Evolutionary conservation across 495 filamentous ascomycete genomes (phyloP).

Genomic region (Penicillium soppii): DNA sequence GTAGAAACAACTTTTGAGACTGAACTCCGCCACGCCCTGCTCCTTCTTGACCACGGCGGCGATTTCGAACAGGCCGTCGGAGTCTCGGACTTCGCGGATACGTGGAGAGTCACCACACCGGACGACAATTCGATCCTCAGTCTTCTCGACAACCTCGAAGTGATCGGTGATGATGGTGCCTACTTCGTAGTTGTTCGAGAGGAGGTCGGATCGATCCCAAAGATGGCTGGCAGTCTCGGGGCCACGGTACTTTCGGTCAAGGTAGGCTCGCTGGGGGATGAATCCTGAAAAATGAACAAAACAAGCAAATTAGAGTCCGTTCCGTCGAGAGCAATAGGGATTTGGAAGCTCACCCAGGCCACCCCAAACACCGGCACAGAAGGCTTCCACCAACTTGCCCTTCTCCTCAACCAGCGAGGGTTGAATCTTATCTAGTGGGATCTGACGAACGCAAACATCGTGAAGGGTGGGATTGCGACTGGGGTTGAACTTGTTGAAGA

Average conservation of each 20-base stretch:
- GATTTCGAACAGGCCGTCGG: constrained; percentile 72
- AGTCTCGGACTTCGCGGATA: constrained; percentile 52
- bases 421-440: constrained; percentile 62
- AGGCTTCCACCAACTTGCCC: constrained; percentile 58
- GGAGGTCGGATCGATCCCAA: constrained; percentile 58
- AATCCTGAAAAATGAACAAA: constrained; percentile 46
- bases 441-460: constrained; percentile 60
- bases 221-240: constrained; percentile 62
- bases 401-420: constrained; percentile 62
- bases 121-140: constrained; percentile 57
- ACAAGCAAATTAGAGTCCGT: not conserved
- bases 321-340: not conserved
- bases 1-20: constrained; percentile 67
- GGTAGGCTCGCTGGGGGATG: constrained; percentile 58
- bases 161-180: constrained; percentile 72
- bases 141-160: constrained; percentile 72
- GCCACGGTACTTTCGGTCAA: constrained; percentile 61
- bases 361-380: constrained; percentile 66
- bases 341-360: constrained; percentile 53
- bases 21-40: constrained; percentile 60
- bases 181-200: constrained; percentile 52
- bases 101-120: constrained; percentile 68
- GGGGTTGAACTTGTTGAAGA: constrained; percentile 59
- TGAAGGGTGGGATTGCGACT: constrained; percentile 58
- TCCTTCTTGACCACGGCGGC: constrained; percentile 59